These are phyloP conservation scores for Dimargaris cristalligena DNA, from an alignment of 192 early-diverging fungal species.

Conservation along the genomic window DNA sequence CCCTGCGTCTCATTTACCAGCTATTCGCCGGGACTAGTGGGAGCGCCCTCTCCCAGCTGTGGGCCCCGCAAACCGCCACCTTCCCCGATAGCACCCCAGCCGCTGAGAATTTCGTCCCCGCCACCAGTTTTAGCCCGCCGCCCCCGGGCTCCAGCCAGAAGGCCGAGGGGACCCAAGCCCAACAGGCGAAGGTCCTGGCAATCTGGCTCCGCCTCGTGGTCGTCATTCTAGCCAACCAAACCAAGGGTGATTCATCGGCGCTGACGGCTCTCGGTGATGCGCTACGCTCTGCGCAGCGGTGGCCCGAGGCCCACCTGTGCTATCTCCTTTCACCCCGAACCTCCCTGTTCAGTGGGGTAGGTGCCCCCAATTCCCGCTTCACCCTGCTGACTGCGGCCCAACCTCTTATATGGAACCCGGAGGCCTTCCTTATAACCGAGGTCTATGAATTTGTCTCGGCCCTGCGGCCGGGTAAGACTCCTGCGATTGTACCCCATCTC, in stretches of 20 bases:
- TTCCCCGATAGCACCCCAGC: background rate
- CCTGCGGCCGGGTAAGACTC: constrained; percentile 22
- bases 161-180: constrained; percentile 6
- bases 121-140: constrained; percentile 14
- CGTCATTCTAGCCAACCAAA: constrained; percentile 74
- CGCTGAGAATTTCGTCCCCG: constrained; percentile 16
- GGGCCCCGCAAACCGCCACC: background rate
- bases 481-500: constrained; percentile 61
- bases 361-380: constrained; percentile 39
- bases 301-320: constrained; percentile 63
- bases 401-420: constrained; percentile 24
- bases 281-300: constrained; percentile 33
- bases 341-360: constrained; percentile 41
- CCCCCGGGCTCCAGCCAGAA: constrained; percentile 11
- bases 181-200: constrained; percentile 10
- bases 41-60: constrained; percentile 17
- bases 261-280: constrained; percentile 67
- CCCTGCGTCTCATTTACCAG: constrained; percentile 24
- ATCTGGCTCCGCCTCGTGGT: constrained; percentile 61
- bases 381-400: constrained; percentile 51
- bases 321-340: constrained; percentile 50
- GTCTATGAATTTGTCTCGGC: constrained; percentile 63
- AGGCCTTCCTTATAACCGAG: constrained; percentile 60
- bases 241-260: constrained; percentile 45
- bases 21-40: constrained; percentile 45